Conservation (phyloP, 2,329 filamentous ascomycete species). For the Lecanoromycetidae sp. region DNA sequence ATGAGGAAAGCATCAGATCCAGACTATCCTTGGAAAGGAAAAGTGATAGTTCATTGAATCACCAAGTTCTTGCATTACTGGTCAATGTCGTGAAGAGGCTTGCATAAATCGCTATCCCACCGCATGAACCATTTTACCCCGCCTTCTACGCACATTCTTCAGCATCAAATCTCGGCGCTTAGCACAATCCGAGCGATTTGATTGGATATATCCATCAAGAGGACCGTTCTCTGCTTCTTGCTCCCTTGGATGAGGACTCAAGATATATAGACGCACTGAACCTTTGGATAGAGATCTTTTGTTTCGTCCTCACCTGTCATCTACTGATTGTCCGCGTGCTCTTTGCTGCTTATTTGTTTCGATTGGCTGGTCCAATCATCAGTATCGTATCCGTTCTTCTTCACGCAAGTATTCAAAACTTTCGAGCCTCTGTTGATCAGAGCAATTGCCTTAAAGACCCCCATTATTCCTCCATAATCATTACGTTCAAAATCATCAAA, state of each 20-base stretch:
- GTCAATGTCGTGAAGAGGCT: conserved; percentile 5
- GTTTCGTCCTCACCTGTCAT: conserved; percentile 8
- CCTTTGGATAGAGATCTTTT: background rate
- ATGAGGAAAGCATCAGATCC: background rate
- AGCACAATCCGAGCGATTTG: background rate
- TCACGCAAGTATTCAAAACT: background rate
- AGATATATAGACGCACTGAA: conserved; percentile 12
- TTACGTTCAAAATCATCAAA: conserved; percentile 18
- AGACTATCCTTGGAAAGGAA: background rate
- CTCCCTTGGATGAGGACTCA: conserved; percentile 1
- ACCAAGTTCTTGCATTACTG: background rate
- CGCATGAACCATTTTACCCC: conserved; percentile 3
- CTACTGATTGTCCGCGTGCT: background rate
- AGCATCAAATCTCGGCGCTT: conserved; percentile 11
- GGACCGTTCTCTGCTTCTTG: no score
- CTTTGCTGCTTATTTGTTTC: background rate
- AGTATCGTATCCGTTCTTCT: background rate
- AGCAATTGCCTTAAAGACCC: background rate
- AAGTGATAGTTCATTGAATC: background rate
- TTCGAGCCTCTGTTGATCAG: conserved; percentile 8
- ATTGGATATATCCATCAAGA: background rate
- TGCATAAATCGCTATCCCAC: conserved; percentile 4
- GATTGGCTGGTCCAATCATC: conserved; percentile 18
- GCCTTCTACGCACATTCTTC: background rate
- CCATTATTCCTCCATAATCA: background rate